Evolutionary conservation across 345 rosid species (phyloP).

Genomic region (Dipteronia dyeriana): DNA sequence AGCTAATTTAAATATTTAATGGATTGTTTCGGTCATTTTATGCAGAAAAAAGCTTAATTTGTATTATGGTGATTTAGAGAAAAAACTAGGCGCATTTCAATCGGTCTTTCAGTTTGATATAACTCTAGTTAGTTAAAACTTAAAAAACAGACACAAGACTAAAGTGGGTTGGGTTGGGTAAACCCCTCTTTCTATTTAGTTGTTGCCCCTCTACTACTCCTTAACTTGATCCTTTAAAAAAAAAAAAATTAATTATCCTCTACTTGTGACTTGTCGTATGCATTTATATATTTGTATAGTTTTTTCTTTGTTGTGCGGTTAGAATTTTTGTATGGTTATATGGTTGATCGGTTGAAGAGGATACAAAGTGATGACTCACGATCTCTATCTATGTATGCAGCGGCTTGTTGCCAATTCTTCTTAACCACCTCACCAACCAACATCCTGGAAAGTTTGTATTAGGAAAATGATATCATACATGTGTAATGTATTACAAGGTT

Average conservation of each 20-base stretch:
- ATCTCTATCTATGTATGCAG: not conserved
- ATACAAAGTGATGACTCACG: not conserved
- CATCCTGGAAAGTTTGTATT: constrained; percentile 19
- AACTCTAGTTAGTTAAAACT: not conserved
- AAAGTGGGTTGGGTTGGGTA: constrained; percentile 45
- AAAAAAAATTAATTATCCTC: too few relatives aligned
- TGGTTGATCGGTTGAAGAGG: constrained; percentile 18
- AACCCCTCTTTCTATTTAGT: constrained; percentile 39
- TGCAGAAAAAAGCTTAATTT: too few relatives aligned
- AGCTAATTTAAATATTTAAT: too few relatives aligned
- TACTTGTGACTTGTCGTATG: not conserved
- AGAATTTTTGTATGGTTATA: not conserved
- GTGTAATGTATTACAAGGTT: not conserved
- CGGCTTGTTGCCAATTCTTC: constrained; percentile 17
- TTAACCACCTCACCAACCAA: constrained; percentile 39
- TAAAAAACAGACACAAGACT: not conserved
- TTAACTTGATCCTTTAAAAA: too few relatives aligned
- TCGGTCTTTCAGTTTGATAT: not conserved
- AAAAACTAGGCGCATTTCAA: constrained; percentile 12
- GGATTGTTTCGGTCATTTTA: too few relatives aligned
- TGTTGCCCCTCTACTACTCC: constrained; percentile 21
- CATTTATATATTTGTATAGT: not conserved
- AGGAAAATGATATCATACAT: not conserved
- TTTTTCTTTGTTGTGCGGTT: not conserved
- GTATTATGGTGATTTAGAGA: not conserved